Conservation (phyloP, 108 stramenopile species). For the Skeletonema potamos region DNA sequence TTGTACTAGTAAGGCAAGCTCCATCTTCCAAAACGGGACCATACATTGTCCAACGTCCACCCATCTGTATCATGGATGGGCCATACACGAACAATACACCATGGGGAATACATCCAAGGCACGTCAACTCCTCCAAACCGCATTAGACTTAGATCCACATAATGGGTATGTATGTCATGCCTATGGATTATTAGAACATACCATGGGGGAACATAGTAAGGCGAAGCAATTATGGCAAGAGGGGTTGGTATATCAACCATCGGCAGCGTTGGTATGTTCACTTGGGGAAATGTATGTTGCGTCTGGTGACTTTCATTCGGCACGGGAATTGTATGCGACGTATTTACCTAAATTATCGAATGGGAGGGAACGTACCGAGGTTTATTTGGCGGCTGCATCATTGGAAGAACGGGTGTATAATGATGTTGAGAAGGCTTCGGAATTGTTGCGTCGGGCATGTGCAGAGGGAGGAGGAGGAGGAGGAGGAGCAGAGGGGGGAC, state of each 20-base stretch:
- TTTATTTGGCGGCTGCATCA: constrained; percentile 72
- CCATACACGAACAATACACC: constrained; percentile 65
- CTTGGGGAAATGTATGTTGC: constrained; percentile 61
- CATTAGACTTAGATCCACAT: constrained; percentile 57
- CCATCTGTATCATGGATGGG: constrained; percentile 83
- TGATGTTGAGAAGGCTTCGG: constrained; percentile 51
- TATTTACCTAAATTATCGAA: constrained; percentile 37
- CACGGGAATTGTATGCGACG: constrained; percentile 54
- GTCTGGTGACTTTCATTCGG: constrained; percentile 24
- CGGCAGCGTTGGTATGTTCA: constrained; percentile 82
- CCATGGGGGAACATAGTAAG: constrained; percentile 23
- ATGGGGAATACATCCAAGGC: constrained; percentile 49
- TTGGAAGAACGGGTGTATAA: constrained; percentile 73
- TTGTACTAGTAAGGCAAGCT: constrained; percentile 29
- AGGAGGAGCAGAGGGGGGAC: not conserved
- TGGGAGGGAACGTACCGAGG: constrained; percentile 68
- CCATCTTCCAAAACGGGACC: constrained; percentile 64
- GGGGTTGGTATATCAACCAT: constrained; percentile 51
- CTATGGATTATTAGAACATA: constrained; percentile 61
- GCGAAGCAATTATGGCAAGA: constrained; percentile 57
- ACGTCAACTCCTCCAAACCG: constrained; percentile 59
- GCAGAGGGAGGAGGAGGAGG: not conserved
- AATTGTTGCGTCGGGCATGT: constrained; percentile 54
- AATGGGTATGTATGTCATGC: constrained; percentile 86
- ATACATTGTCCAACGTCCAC: constrained; percentile 59